Evolutionary conservation across 2,329 filamentous ascomycete species (phyloP).

Genomic region (Neofusicoccum parvum): DNA sequence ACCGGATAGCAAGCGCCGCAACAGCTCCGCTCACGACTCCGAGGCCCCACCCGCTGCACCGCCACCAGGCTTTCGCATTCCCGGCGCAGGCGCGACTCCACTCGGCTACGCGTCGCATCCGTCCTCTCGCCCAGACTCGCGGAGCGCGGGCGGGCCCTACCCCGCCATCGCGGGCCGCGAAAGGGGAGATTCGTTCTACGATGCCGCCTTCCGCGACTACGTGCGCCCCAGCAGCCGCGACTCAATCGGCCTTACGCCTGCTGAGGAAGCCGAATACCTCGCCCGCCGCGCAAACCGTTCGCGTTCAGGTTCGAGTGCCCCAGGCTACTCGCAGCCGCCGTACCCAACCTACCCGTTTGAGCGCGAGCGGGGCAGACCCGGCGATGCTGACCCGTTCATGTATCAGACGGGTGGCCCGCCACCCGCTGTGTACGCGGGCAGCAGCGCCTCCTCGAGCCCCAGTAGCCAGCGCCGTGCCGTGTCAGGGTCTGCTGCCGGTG

Average conservation of each 20-base stretch:
- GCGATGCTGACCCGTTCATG: slow-evolving; percentile 23
- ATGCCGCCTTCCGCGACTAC: slow-evolving; percentile 4
- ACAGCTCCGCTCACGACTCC: slow-evolving; percentile 26
- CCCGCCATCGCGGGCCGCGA: not conserved
- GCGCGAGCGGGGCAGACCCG: slow-evolving; percentile 23
- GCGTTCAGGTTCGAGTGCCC: slow-evolving; percentile 22
- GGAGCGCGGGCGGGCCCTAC: slow-evolving; percentile 32
- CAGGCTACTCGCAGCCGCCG: slow-evolving; percentile 22
- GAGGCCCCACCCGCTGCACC: slow-evolving; percentile 25
- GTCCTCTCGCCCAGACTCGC: slow-evolving; percentile 48
- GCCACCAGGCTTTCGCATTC: slow-evolving; percentile 51
- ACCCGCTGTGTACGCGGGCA: slow-evolving; percentile 29
- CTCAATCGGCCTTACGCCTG: slow-evolving; percentile 38
- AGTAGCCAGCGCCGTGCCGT: slow-evolving; percentile 26
- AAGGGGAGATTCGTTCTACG: not conserved
- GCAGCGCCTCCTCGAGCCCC: slow-evolving; percentile 29
- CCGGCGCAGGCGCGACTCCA: slow-evolving; percentile 48
- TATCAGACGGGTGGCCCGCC: slow-evolving; percentile 29
- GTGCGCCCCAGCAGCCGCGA: slow-evolving; percentile 36
- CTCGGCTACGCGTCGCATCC: slow-evolving; percentile 31
- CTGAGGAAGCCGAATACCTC: slow-evolving; percentile 28
- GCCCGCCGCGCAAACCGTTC: slow-evolving; percentile 30
- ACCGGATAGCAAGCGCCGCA: slow-evolving; percentile 32
- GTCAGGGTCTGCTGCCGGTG: slow-evolving; percentile 26
- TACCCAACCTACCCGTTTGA: slow-evolving; percentile 28